Evolutionary conservation across 192 early-diverging fungal species (phyloP), one percentile per base, ranked within the genome.

Genomic region (Irineochytrium annulatum): DNA sequence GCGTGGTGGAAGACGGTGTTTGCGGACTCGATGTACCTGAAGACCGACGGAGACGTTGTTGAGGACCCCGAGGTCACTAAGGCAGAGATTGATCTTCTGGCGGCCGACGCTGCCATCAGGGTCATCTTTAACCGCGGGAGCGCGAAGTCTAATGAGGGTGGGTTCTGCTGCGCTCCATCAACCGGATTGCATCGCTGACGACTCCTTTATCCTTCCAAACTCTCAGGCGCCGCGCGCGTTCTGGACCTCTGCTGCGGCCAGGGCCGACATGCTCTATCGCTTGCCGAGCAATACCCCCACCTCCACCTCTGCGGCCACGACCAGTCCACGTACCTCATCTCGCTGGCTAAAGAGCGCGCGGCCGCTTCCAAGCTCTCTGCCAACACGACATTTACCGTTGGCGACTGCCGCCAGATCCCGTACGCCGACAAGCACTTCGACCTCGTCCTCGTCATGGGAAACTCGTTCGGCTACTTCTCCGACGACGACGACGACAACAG

Each of bases 241-340:
- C 63, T 86, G 3, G 85, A 86, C 57, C 67, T 86, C n/a, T 86
- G 85, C 68, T 86, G 85, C 60, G 85, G 85, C 26, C 85, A 86
- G 67, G 85, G 85, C 13, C 78, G 85, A 0, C 85, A 85, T 67
- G 34, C 71, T 3, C 69, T 86, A 19, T 63, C 77, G 17, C 56
- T 86, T 11, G 69, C 79, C 14, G 43, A 70, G 22, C 59, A 77
- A 28, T 86, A 85, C 59, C 82, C 85, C 1, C 62, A 79, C 22
- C 68, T 86, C 2, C 39, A 45, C 3, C 19, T 81, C 13, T 55
- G 78, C 45, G 85, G 85, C 17, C 83, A 86, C 57, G 84, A 86
- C 65, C 81, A 84, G 55, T 81, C 78, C 5, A 63, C 75, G n/a
- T 85, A 75, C 57, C 64, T 86, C 37, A 76, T 86, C 22, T 62